Base-by-base conservation (phyloP, 768 basidiomycete species). In the Leccinum fibrillosum region DNA sequence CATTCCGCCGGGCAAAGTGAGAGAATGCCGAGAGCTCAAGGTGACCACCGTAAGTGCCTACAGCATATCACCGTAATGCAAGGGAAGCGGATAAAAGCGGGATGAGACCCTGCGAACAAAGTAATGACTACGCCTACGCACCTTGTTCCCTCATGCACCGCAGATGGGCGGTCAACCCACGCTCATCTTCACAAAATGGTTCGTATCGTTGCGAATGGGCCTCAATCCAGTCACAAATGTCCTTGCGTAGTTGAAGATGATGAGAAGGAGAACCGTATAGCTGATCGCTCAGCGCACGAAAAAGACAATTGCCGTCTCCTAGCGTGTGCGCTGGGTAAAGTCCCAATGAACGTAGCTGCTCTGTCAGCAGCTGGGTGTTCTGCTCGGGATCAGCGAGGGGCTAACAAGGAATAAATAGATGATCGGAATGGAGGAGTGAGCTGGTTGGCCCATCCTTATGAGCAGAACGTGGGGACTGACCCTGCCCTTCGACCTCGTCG, bases 1-100 rank as follows among this genome's bases (percentile, higher is more conserved):
- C 88, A 66, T 92, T 82, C 30, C 88, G 80, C 55, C 78, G 77
- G 51, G 80, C 81, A 77, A 92, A 82, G 64, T 94, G 90, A 4
- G 94, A 88, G 70, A 94, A 96, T 1, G 92, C 92, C 17, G 89
- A 90, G n/a, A 97, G 79, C 72, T 97, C 94, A 66, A 97, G 83
- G 72, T 97, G 92, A 1, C 93, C 93, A 44, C 94, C 94, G 60
- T 95, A 96, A 2, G 94, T 95, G 28, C 84, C 90, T 89, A 64
- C 54, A 57, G 37, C 37, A 32, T 39, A 65, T 58, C 53, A 68
- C 53, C 62, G 63, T 37, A 42, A 52, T 49, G 53, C 47, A 30
- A 50, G 58, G 37, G 56, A 51, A 45, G 52, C 45, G 49, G 44
- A 48, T 57, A 55, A 37, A 75, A 52, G 7, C 25, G 21, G 26